Percentiles rank a stretch among this genome's conserved stretches.
Evolutionary conservation across 169 alveolate genomes (phyloP).

Genomic region (Plasmodium coatneyi): DNA sequence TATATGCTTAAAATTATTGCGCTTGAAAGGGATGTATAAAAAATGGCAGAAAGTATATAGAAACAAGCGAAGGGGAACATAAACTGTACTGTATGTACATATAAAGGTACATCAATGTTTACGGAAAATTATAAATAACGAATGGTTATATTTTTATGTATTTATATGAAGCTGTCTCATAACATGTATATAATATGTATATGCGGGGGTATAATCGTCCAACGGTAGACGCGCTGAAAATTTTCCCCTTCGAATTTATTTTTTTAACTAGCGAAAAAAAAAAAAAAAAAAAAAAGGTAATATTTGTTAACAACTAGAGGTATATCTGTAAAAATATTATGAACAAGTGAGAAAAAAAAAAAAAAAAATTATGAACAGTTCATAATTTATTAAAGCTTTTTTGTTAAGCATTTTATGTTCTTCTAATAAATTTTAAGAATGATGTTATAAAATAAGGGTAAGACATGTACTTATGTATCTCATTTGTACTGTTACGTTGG

Average conservation of each 20-base stretch:
- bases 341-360: neutral
- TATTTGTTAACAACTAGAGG: neutral
- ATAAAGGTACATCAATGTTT: neutral
- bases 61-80: neutral
- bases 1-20: neutral
- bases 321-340: neutral
- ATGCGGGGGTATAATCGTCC: neutral
- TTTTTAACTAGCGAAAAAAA: neutral
- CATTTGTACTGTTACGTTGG: neutral
- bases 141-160: neutral
- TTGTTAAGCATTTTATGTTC: neutral
- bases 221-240: neutral
- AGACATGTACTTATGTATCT: neutral
- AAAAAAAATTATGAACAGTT: constrained; percentile 5
- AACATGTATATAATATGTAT: neutral
- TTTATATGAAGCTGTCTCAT: neutral
- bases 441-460: neutral
- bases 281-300: neutral
- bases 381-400: neutral
- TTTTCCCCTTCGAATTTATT: neutral
- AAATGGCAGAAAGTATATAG: neutral
- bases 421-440: neutral
- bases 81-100: neutral
- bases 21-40: neutral
- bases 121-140: neutral